Evolutionary conservation across 2,329 filamentous ascomycete species (phyloP), one percentile per base, ranked within the genome.

Genomic region (Neofusicoccum parvum): DNA sequence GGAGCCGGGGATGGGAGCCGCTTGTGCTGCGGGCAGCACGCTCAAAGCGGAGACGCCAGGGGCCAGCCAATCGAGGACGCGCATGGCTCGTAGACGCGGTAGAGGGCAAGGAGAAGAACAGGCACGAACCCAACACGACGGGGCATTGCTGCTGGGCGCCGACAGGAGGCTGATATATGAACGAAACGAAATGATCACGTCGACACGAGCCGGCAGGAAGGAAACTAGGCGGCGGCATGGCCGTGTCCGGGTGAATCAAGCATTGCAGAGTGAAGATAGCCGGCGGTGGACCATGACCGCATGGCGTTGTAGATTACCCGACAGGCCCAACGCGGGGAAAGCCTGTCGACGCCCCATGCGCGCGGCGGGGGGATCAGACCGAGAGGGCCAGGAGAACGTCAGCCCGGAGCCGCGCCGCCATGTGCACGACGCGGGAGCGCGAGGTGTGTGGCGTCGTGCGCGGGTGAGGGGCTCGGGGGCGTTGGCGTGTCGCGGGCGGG

Each of bases 1-100:
- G 32, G 71, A 69, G 53, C 70, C 67, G 23, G 73, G 70, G 54
- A 68, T 72, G 27, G 71, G 66, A 41, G 67, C 60, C 20, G 67
- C 66, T 41, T 67, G 58, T 37, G 67, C 66, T 62, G 46, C 50
- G 49, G 37, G 43, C 17, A 62, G 49, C 2, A 36, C 36, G 62
- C 37, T 32, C 45, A 50, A 37, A 17, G 56, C 58, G 56, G 56
- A 49, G 45, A 50, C n/a, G 36, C 34, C 45, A 65, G 32, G 45
- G 51, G 43, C 41, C 36, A 51, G 34, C 34, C 41, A 37, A 20
- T 50, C 32, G 39, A 39, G 51, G 32, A 48, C 27, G 32, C 41
- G 32, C 49, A 64, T 64, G 51, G 62, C 43, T 49, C 50, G 10
- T 11, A 11, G 41, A 45, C 54, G 36, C 17, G 23, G 41, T 14